Conservation (phyloP, 2,329 filamentous ascomycete genomes). For the Aspergillus sp. region DNA sequence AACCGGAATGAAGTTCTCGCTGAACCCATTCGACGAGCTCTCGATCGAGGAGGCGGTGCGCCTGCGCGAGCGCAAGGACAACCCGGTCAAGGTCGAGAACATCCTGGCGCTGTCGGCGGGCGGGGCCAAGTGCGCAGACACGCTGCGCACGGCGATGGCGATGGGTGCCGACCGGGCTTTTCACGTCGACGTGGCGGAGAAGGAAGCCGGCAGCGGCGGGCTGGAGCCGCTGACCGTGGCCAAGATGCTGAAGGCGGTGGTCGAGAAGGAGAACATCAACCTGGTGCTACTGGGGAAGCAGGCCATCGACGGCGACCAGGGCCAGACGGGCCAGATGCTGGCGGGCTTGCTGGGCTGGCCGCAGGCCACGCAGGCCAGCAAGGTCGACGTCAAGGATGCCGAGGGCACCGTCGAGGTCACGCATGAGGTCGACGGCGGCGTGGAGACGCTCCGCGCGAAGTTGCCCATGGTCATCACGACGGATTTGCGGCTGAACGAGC, state of each 20-base stretch:
- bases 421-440: constrained; percentile 91
- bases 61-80: constrained; percentile 76
- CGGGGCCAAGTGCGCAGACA: constrained; percentile 80
- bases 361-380: constrained; percentile 89
- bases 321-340: constrained; percentile 97
- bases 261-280: constrained; percentile 81
- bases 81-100: constrained; percentile 74
- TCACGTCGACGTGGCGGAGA: constrained; percentile 77
- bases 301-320: constrained; percentile 94
- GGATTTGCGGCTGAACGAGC: constrained; percentile 90
- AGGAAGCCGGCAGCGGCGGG: constrained; percentile 51
- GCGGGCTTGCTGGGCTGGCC: constrained; percentile 88
- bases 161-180: constrained; percentile 95
- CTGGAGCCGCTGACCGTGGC: constrained; percentile 89
- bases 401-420: constrained; percentile 72
- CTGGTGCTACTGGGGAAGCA: constrained; percentile 94
- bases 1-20: constrained; percentile 89
- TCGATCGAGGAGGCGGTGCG: constrained; percentile 94
- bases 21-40: constrained; percentile 99
- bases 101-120: constrained; percentile 89
- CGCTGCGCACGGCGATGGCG: constrained; percentile 93
- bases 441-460: constrained; percentile 81
- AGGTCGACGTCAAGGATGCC: constrained; percentile 70
- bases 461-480: constrained; percentile 94
- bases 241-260: constrained; percentile 79